Evolutionary conservation across 345 rosid genomes (phyloP).

Genomic region (Gynandropsis gynandra): DNA sequence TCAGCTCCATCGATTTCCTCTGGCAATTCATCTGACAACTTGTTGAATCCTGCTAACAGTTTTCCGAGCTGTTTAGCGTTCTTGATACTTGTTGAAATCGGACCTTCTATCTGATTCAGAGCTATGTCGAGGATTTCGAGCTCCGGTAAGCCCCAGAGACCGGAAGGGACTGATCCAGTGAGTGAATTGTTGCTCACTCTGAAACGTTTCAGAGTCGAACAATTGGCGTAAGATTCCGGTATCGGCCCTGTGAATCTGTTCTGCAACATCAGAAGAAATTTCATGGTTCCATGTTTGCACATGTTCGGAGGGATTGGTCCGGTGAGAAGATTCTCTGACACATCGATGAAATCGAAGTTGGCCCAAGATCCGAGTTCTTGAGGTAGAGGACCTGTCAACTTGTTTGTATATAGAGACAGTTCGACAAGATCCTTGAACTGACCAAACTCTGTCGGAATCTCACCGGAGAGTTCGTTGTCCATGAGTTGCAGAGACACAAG

Average conservation of each 20-base stretch:
- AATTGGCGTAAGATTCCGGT: conserved; percentile 56
- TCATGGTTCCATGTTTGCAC: conserved; percentile 82
- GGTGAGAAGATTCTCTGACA: conserved; percentile 59
- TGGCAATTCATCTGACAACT: conserved; percentile 60
- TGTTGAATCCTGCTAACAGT: conserved; percentile 43
- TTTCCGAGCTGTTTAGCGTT: conserved; percentile 46
- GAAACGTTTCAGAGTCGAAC: conserved; percentile 51
- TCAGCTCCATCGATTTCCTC: conserved; percentile 50
- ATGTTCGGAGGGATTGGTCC: conserved; percentile 83
- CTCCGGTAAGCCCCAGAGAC: conserved; percentile 77
- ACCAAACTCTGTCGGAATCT: conserved; percentile 68
- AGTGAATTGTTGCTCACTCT: conserved; percentile 65
- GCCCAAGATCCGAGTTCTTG: conserved; percentile 64
- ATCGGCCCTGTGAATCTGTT: conserved; percentile 71
- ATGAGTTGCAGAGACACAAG: conserved; percentile 60
- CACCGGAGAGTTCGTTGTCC: conserved; percentile 50
- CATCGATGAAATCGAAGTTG: conserved; percentile 64
- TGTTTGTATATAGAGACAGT: conserved; percentile 62
- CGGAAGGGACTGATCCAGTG: conserved; percentile 59
- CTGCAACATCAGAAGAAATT: conserved; percentile 50
- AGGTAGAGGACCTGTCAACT: conserved; percentile 66
- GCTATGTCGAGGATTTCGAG: conserved; percentile 59
- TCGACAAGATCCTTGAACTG: conserved; percentile 51
- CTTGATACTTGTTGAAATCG: conserved; percentile 46
- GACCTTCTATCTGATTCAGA: conserved; percentile 51